Conservation (phyloP, 176 grass and related monocot genomes). For the Oryza glaberrima region DNA sequence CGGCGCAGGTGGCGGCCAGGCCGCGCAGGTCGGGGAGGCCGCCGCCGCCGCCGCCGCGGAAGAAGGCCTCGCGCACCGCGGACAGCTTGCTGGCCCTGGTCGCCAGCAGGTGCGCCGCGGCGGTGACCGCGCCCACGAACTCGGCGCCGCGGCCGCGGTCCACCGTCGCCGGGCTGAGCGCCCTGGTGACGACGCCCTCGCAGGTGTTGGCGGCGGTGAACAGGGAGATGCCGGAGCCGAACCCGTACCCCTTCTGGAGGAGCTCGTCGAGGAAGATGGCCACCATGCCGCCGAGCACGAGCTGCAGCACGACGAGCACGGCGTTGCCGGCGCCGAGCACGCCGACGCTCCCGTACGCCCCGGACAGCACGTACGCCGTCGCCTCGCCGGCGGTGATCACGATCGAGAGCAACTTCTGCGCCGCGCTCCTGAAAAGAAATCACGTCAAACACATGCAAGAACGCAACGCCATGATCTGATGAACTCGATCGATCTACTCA, state of each 20-base stretch:
- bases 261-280: conserved; percentile 47
- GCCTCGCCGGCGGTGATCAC: conserved; percentile 43
- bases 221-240: conserved; percentile 42
- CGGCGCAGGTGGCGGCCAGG: conserved; percentile 26
- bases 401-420: conserved; percentile 44
- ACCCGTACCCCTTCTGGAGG: conserved; percentile 45
- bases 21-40: conserved; percentile 42
- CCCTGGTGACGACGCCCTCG: neutral
- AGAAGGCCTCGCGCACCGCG: conserved; percentile 43
- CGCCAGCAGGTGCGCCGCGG: conserved; percentile 29
- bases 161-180: neutral
- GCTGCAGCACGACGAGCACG: conserved; percentile 37
- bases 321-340: conserved; percentile 36
- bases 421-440: conserved; percentile 29
- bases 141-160: neutral
- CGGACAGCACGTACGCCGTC: conserved; percentile 43
- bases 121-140: neutral
- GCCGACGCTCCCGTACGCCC: conserved; percentile 38
- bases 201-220: conserved; percentile 43
- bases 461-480: neutral
- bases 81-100: conserved; percentile 37
- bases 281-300: conserved; percentile 9
- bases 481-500: conserved; percentile 4
- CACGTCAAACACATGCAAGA: neutral
- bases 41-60: neutral